Conservation (phyloP, 768 basidiomycete species). For the Boletus tylopilopsis region DNA sequence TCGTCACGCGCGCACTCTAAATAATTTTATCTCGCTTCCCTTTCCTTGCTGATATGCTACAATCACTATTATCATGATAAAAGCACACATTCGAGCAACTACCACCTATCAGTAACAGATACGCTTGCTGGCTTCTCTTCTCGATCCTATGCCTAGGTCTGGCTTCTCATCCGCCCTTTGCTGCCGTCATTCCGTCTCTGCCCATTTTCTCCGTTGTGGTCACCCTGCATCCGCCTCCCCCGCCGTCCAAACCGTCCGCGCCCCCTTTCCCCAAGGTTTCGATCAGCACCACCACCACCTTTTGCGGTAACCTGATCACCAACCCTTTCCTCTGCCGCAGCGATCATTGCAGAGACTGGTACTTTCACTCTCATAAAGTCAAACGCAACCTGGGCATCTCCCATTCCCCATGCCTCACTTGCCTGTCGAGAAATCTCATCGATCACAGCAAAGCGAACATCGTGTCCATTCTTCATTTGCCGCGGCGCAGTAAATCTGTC, state of each 20-base stretch:
- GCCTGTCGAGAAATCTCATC: conserved; percentile 62
- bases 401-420: conserved; percentile 52
- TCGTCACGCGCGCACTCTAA: background rate
- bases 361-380: conserved; percentile 53
- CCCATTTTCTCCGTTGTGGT: background rate
- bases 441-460: conserved; percentile 43
- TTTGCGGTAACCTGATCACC: background rate
- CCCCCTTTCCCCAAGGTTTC: background rate
- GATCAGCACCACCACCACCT: background rate
- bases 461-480: conserved; percentile 25
- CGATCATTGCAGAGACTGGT: conserved; percentile 14
- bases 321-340: background rate
- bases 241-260: background rate
- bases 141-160: background rate
- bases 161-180: background rate
- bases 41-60: too few relatives aligned
- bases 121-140: background rate
- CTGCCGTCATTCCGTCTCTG: background rate
- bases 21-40: background rate
- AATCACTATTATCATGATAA: too few relatives aligned
- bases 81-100: too few relatives aligned
- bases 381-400: conserved; percentile 48
- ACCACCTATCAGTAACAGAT: too few relatives aligned
- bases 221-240: background rate
- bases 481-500: conserved; percentile 53